Conservation (phyloP, 2,329 filamentous ascomycete species). For the Aaosphaeria arxii region DNA sequence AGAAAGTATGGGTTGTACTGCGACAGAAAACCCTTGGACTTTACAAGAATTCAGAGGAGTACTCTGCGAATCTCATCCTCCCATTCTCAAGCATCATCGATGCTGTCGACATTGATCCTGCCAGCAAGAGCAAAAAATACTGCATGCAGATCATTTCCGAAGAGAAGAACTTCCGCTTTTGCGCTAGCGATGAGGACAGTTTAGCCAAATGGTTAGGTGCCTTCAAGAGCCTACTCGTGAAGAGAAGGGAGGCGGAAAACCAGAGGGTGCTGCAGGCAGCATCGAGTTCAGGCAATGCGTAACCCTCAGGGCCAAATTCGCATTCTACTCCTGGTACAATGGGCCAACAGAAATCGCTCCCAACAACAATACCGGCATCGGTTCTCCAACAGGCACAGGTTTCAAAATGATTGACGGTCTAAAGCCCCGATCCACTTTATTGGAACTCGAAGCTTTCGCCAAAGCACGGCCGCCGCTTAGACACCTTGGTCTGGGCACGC, state of each 20-base stretch:
- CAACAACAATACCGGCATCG: no score
- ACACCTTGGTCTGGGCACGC: no score
- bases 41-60: conserved; percentile 91
- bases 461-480: no score
- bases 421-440: no score
- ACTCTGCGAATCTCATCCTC: conserved; percentile 79
- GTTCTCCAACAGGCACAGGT: no score
- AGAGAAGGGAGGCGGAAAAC: conserved; percentile 55
- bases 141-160: conserved; percentile 94
- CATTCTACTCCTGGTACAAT: no score
- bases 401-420: no score
- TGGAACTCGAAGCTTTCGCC: no score
- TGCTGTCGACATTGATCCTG: conserved; percentile 85
- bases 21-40: conserved; percentile 80
- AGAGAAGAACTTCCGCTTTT: conserved; percentile 62
- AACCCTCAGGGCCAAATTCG: conserved; percentile 3
- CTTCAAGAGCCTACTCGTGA: conserved; percentile 80
- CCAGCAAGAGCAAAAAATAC: conserved; percentile 78
- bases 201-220: conserved; percentile 83
- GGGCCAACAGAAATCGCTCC: no score
- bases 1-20: conserved; percentile 88
- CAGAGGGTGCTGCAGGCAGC: conserved; percentile 16
- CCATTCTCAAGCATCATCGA: conserved; percentile 78
- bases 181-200: conserved; percentile 71
- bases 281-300: conserved; percentile 9